Evolutionary conservation across 2,329 filamentous ascomycete genomes (phyloP).

Genomic region (Diaporthe caulivora): DNA sequence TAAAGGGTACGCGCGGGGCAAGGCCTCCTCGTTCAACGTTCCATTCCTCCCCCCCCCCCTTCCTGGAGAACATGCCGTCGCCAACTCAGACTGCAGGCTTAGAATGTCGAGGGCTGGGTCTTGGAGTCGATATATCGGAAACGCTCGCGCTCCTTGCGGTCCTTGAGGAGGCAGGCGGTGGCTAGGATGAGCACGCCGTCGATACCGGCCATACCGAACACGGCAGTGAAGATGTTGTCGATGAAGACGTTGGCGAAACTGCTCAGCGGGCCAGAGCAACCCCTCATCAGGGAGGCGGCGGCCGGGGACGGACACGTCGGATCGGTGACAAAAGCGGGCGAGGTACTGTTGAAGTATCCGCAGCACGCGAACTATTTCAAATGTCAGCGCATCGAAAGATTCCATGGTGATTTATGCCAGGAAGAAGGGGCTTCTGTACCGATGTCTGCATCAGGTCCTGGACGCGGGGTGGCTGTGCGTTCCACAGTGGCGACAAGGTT

Average conservation of each 20-base stretch:
- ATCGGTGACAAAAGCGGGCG: constrained; percentile 79
- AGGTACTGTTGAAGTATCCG: constrained; percentile 80
- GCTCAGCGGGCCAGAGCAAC: constrained; percentile 77
- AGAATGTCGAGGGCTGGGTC: constrained; percentile 66
- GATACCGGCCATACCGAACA: constrained; percentile 83
- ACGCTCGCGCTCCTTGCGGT: constrained; percentile 82
- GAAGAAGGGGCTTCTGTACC: constrained; percentile 57
- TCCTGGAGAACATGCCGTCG: background rate
- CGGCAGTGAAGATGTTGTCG: constrained; percentile 81
- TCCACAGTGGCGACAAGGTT: constrained; percentile 73
- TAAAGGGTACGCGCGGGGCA: background rate
- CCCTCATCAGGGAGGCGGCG: constrained; percentile 76
- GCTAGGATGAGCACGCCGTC: constrained; percentile 77
- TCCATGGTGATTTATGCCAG: background rate
- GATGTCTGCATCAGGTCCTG: constrained; percentile 79
- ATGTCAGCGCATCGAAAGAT: constrained; percentile 33
- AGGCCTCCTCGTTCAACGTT: background rate
- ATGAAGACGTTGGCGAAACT: constrained; percentile 78
- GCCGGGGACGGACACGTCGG: constrained; percentile 76
- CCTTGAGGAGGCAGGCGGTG: constrained; percentile 82
- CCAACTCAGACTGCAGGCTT: constrained; percentile 39
- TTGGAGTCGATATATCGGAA: constrained; percentile 88
- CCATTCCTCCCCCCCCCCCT: background rate
- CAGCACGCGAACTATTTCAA: constrained; percentile 79
- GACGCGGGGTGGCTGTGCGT: constrained; percentile 63